Percentiles rank a stretch among this genome's conserved stretches.
Evolutionary conservation across 2,329 filamentous ascomycete genomes (phyloP).

Genomic region (Ilyonectria robusta): DNA sequence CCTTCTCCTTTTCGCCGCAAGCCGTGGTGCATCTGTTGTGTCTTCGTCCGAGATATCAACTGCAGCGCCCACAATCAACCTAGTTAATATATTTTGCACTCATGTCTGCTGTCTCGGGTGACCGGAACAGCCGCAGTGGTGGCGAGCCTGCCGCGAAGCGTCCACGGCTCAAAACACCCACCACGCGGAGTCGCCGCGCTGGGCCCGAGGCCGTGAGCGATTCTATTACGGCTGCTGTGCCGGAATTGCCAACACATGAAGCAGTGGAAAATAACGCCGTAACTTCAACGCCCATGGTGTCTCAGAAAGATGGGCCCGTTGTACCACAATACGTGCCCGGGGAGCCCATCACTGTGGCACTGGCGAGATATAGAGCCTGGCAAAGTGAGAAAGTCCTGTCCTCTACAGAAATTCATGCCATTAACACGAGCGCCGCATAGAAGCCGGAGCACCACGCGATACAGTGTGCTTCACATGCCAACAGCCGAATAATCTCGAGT

Average conservation of each 20-base stretch:
- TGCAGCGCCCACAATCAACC: too few species aligned
- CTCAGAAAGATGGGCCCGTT: neutral
- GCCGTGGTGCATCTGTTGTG: too few species aligned
- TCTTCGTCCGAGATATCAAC: too few species aligned
- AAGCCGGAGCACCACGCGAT: neutral
- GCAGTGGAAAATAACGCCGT: neutral
- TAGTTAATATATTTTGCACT: too few species aligned
- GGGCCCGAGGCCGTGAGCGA: too few species aligned
- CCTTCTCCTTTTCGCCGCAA: too few species aligned
- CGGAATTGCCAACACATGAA: neutral
- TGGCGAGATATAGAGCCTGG: neutral
- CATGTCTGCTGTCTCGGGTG: too few species aligned
- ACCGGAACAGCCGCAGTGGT: too few species aligned
- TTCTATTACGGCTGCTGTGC: neutral
- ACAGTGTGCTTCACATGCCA: neutral
- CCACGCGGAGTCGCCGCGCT: neutral
- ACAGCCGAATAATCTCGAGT: neutral
- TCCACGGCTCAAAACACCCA: neutral
- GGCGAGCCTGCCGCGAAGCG: neutral
- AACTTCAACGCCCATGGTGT: too few species aligned
- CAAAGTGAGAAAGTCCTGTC: neutral
- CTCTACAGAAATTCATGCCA: neutral
- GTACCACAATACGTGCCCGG: neutral
- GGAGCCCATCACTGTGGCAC: neutral
- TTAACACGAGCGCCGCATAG: neutral